Evolutionary conservation across 495 filamentous ascomycete species (phyloP), one percentile per base, ranked within the genome.

Genomic region (Lasiosphaeria hispida): DNA sequence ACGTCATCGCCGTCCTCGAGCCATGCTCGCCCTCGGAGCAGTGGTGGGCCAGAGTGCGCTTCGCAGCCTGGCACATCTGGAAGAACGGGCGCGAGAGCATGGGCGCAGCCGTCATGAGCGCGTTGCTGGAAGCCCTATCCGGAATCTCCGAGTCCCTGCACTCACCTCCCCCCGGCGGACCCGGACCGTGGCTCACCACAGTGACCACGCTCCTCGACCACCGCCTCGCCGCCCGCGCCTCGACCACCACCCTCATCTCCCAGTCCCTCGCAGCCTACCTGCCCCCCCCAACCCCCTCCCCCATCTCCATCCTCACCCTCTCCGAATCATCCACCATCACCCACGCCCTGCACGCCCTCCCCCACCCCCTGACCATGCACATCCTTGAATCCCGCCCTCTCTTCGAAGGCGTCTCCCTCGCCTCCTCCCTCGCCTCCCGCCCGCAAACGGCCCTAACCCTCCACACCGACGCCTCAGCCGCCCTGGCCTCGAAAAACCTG

Each of bases 351-450:
- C 36, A 49, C 5, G 60, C 63, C 17, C 61, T 69, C 11, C 52
- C 64, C 30, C 42, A 59, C 3, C 49, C 60, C 4, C 64, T 88
- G 23, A 80, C 85, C 43, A 60, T 88, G 15, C 79, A 74, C 4
- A 68, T 89, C 17, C 73, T 89, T 1, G 87, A 89, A 57, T 88
- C 87, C 6, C 76, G 86, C 3, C 87, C 86, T 0, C 73, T 84
- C 7, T 87, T 73, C 59, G 87, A 90, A 70, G 87, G 87, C 10
- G 81, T 82, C 7, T 77, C 73, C 10, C 69, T 87, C 30, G 80
- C 81, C 2, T 73, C 74, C 1, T 73, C 73, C 0, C 47, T 88
- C 1, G 60, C 82, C 0, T 61, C 69, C 1, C 18, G 45, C 71
- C 66, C 4, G 55, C 48, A 51, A 35, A 56, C 36, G 9, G 61